These are phyloP conservation scores for Xylaria polymorpha DNA, from an alignment of 2,329 filamentous ascomycete species.

Conservation along the genomic window DNA sequence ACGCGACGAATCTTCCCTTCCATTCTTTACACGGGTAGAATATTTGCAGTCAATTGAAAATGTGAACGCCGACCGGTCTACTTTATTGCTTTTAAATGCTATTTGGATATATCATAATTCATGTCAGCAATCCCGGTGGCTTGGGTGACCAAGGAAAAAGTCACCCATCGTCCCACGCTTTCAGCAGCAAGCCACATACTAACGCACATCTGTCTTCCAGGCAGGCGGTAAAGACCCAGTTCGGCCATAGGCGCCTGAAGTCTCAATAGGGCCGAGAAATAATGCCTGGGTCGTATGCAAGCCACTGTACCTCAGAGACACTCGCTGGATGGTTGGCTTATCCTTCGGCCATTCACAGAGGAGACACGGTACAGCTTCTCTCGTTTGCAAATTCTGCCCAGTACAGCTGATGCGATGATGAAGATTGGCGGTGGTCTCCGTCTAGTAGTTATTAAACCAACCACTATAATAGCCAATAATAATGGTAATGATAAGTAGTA, in stretches of 20 bases:
- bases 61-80: neutral
- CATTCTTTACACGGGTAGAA: neutral
- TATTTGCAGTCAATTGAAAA: conserved; percentile 12
- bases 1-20: neutral
- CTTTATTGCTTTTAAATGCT: conserved; percentile 17
- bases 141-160: conserved; percentile 24
- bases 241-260: conserved; percentile 10
- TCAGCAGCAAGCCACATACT: conserved; percentile 33
- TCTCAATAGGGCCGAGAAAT: conserved; percentile 16
- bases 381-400: neutral
- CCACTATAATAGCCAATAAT: neutral
- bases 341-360: conserved; percentile 15
- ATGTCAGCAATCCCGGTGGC: conserved; percentile 23
- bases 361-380: conserved; percentile 4
- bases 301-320: conserved; percentile 31
- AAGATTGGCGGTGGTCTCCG: neutral
- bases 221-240: conserved; percentile 20
- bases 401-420: conserved; percentile 10
- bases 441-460: neutral
- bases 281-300: conserved; percentile 34
- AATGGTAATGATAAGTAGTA: conserved; percentile 4
- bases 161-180: conserved; percentile 16
- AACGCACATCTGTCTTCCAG: conserved; percentile 15
- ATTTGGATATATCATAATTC: conserved; percentile 1
- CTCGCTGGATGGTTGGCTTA: conserved; percentile 14